Conservation (phyloP, 2,329 filamentous ascomycete genomes). For the Diaporthe citriasiana region DNA sequence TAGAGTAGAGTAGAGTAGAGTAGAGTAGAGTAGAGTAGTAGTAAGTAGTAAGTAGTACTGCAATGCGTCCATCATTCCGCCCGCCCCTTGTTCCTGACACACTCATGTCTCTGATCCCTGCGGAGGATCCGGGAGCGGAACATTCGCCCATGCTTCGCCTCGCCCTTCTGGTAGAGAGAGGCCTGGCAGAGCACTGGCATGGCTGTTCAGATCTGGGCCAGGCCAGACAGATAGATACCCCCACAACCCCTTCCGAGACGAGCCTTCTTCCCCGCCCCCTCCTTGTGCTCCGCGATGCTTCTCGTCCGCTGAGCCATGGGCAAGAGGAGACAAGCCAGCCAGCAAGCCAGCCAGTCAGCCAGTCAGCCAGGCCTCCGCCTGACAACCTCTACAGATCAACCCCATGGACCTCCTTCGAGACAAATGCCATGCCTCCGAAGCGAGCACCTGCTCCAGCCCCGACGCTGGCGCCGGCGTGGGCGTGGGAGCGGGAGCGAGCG, state of each 20-base stretch:
- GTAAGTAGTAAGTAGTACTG: too few relatives aligned
- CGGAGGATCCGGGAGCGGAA: slow-evolving; percentile 29
- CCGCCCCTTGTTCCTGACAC: slow-evolving; percentile 23
- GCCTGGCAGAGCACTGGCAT: not conserved
- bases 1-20: too few relatives aligned
- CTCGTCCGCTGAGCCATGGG: slow-evolving; percentile 30
- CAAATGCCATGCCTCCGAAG: slow-evolving; percentile 40
- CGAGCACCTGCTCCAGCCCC: slow-evolving; percentile 43
- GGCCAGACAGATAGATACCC: slow-evolving; percentile 27
- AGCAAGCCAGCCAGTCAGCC: slow-evolving; percentile 25
- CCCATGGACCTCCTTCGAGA: slow-evolving; percentile 28
- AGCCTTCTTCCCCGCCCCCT: not conserved
- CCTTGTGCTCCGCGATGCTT: slow-evolving; percentile 16
- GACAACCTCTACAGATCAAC: slow-evolving; percentile 17
- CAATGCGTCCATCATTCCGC: not conserved
- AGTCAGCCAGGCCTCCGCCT: slow-evolving; percentile 13
- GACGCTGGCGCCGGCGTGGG: slow-evolving; percentile 32
- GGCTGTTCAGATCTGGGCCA: slow-evolving; percentile 8
- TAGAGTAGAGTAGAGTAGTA: too few relatives aligned
- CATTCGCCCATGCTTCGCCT: slow-evolving; percentile 24
- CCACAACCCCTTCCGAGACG: slow-evolving; percentile 9
- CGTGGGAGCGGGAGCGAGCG: not conserved
- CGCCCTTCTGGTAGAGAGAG: slow-evolving; percentile 16
- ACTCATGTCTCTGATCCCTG: slow-evolving; percentile 20
- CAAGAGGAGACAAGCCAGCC: slow-evolving; percentile 30